Base-by-base conservation (phyloP, 768 basidiomycete species). In the Amanita thiersii region DNA sequence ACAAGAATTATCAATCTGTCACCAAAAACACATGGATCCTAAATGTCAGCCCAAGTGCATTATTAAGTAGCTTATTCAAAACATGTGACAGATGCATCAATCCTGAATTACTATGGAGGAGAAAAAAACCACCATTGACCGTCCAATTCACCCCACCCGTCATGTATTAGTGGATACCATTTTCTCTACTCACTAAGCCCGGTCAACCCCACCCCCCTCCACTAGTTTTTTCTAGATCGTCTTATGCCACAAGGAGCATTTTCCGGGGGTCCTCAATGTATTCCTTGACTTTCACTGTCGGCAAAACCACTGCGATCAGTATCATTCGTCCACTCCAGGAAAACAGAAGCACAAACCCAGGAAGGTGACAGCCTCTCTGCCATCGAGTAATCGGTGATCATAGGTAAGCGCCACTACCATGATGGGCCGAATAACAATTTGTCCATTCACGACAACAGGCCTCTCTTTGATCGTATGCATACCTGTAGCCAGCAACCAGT, bases 381-480 rank as follows among this genome's bases (percentile, higher is more conserved):
- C 94, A 57, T 99, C 94, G 51, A 99, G 72, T 54, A 99, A 64
- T 47, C 94, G 76, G 66, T 98, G 93, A 62, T 98, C 93, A 59
- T 97, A 98, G 1, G 92, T 94, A 46, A 91, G 72, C 5, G 86
- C 88, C 39, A 93, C 81, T 32, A 92, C 75, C 93, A 97, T 97
- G 65, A 98, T 89, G 21, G 94, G 94, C 42, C 94, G 81, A 58
- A 98, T 85, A 50, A 92, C 93, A 52, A 98, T 89, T 68, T 98
- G 81, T 17, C 93, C 94, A 52, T 96, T 71, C 34, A 94, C 86
- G 18, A 94, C 94, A 18, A 87, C 89, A 5, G 87, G 77, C 47
- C 73, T 78, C 51, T 94, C 92, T 59, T 91, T 92, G 70, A 96
- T 92, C 15, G 88, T 56, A 63, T 99, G 94, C 89, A 98, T 97